phyloP scores from a whole-genome alignment of 768 basidiomycete genomes.

The Saitozyma sp. region DNA sequence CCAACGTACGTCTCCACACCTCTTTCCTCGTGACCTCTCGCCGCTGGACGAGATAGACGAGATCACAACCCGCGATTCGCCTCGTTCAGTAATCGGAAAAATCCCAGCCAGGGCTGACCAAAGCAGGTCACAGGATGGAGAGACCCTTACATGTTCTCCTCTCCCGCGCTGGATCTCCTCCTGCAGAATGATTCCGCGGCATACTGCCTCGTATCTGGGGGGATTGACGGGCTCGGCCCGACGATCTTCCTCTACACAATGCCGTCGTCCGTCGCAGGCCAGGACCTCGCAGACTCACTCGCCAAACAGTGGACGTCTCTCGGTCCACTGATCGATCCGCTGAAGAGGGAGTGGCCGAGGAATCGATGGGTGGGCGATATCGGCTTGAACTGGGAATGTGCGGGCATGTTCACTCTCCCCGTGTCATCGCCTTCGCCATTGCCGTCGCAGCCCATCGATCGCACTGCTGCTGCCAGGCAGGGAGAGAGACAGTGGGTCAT shows the following conservation, averaged over 20 bases:
- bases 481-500: conserved; percentile 5
- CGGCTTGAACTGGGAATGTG: background rate
- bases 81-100: too few species aligned
- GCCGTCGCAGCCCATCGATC: background rate
- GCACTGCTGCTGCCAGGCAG: too few species aligned
- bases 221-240: conserved; percentile 5
- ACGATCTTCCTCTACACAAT: conserved; percentile 8
- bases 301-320: background rate
- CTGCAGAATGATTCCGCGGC: background rate
- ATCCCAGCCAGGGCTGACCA: too few species aligned
- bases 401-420: background rate
- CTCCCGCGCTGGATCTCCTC: background rate
- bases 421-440: too few species aligned
- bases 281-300: background rate
- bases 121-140: conserved; percentile 8
- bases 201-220: conserved; percentile 8
- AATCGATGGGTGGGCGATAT: conserved; percentile 1
- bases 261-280: background rate
- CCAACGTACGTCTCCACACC: background rate
- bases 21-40: too few species aligned
- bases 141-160: conserved; percentile 8
- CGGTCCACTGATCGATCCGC: background rate
- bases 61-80: too few species aligned
- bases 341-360: background rate
- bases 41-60: too few species aligned